phyloP scores from a whole-genome alignment of 345 rosid species.

The Lepidium didymum region DNA sequence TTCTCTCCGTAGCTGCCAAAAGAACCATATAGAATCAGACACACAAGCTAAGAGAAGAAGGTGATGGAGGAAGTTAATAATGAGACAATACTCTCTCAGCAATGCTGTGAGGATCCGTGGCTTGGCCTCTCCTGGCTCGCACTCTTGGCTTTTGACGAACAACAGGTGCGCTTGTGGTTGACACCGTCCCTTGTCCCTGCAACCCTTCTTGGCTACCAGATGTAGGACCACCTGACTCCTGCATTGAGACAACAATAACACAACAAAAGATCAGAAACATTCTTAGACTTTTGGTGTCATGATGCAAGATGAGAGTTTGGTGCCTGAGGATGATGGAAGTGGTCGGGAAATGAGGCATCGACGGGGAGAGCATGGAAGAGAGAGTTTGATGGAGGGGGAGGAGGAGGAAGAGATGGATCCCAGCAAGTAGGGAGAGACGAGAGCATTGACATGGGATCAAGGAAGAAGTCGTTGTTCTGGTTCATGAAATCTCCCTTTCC shows the following conservation, averaged over 20 bases:
- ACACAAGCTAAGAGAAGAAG: not conserved
- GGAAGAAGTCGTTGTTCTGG: constrained; percentile 55
- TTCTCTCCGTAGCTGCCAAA: constrained; percentile 75
- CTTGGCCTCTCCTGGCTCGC: constrained; percentile 98
- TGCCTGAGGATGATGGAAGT: constrained; percentile 58
- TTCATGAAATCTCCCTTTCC: constrained; percentile 28
- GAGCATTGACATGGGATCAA: constrained; percentile 84
- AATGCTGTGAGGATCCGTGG: constrained; percentile 97
- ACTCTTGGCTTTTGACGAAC: constrained; percentile 66
- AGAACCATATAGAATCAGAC: not conserved
- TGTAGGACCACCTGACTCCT: constrained; percentile 32
- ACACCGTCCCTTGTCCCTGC: constrained; percentile 45
- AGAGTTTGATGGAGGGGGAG: constrained; percentile 34
- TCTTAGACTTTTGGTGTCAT: not conserved
- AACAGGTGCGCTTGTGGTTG: constrained; percentile 48
- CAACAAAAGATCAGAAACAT: not conserved
- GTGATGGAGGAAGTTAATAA: not conserved
- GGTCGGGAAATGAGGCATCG: constrained; percentile 52
- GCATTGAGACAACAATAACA: not conserved
- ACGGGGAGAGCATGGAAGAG: constrained; percentile 33
- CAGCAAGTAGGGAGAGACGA: constrained; percentile 49
- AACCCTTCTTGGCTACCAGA: constrained; percentile 37
- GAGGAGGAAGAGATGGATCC: constrained; percentile 38
- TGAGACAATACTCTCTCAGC: constrained; percentile 68
- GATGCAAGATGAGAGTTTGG: not conserved